Evolutionary conservation across 192 early-diverging fungal species (phyloP).

Genomic region (Ambispora gerdemannii): DNA sequence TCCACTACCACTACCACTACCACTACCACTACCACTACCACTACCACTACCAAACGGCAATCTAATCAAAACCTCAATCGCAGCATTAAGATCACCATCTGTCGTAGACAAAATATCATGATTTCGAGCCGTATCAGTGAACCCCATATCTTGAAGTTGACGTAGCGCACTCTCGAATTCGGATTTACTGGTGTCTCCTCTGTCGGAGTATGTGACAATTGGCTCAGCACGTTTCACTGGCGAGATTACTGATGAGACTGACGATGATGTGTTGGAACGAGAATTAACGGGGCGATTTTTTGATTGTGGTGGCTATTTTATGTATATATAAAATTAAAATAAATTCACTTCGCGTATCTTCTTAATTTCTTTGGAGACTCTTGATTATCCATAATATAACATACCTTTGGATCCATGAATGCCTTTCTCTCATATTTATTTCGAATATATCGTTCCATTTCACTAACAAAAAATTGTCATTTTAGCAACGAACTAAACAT

Average conservation of each 20-base stretch:
- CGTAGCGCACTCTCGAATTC: conserved; percentile 43
- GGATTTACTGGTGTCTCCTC: not conserved
- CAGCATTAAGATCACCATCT: conserved; percentile 70
- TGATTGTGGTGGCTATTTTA: too few relatives aligned
- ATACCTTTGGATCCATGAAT: conserved; percentile 53
- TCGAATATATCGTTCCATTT: conserved; percentile 85
- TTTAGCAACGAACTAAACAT: not conserved
- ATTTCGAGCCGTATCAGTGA: conserved; percentile 66
- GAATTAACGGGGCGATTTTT: too few relatives aligned
- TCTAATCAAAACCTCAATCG: conserved; percentile 66
- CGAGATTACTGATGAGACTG: not conserved
- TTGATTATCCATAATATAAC: too few relatives aligned
- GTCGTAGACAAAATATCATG: conserved; percentile 65
- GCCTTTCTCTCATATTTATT: conserved; percentile 84
- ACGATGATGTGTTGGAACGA: not conserved
- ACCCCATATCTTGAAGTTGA: conserved; percentile 76
- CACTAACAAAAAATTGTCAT: conserved; percentile 42
- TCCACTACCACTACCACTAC: not conserved
- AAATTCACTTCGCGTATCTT: too few relatives aligned
- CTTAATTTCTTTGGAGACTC: too few relatives aligned
- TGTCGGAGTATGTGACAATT: not conserved
- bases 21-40: conserved; percentile 2
- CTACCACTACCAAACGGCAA: not conserved
- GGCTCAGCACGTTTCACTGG: not conserved
- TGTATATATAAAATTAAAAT: too few relatives aligned